Evolutionary conservation across 108 stramenopile genomes (phyloP).

Genomic region (Pseudonitzschia delicatissima): DNA sequence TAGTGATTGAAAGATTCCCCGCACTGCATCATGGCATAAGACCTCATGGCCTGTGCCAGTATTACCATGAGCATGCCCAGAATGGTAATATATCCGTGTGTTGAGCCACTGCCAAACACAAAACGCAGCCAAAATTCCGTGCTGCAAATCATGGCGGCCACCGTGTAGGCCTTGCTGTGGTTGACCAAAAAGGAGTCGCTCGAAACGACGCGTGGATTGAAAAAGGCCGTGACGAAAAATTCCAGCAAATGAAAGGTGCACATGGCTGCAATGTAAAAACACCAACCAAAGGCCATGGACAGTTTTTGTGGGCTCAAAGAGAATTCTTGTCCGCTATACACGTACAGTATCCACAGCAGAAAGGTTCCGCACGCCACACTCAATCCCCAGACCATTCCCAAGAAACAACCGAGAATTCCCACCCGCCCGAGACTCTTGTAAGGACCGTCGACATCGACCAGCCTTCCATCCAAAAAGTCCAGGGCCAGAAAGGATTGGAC

Average conservation of each 20-base stretch:
- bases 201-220: constrained; percentile 59
- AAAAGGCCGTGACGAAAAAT: constrained; percentile 79
- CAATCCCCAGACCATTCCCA: constrained; percentile 50
- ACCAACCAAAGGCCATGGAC: constrained; percentile 59
- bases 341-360: constrained; percentile 1
- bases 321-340: constrained; percentile 1
- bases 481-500: constrained; percentile 61
- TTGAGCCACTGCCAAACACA: constrained; percentile 30
- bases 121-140: constrained; percentile 81
- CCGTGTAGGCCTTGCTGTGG: constrained; percentile 88
- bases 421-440: constrained; percentile 40
- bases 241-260: constrained; percentile 81
- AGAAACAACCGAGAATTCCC: constrained; percentile 39
- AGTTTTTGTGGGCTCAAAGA: not conserved
- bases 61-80: constrained; percentile 68
- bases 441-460: constrained; percentile 8
- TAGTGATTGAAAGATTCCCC: constrained; percentile 94
- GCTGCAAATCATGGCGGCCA: constrained; percentile 82
- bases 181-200: constrained; percentile 91
- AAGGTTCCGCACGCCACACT: constrained; percentile 32
- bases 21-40: constrained; percentile 89
- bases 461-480: constrained; percentile 43
- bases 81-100: not conserved
- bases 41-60: constrained; percentile 74
- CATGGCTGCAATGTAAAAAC: constrained; percentile 59